Base-by-base conservation (phyloP, 495 filamentous ascomycete genomes). In the Cryomyces minteri region DNA sequence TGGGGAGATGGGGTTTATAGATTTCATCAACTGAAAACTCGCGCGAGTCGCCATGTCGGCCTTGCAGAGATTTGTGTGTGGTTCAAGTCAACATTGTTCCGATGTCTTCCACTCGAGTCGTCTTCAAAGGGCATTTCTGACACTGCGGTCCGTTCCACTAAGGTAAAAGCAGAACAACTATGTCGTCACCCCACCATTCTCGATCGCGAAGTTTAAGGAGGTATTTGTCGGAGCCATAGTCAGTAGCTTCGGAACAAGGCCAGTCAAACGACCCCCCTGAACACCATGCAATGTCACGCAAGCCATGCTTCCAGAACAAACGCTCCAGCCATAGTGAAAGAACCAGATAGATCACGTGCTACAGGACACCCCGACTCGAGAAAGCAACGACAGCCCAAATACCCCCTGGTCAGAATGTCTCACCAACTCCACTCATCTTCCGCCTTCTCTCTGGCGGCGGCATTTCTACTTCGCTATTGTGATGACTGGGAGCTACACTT, bases 381-480 rank as follows among this genome's bases (percentile, higher is more conserved):
- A 10, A 9, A 38, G 34, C 34, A 10, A 38, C 12, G 34, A 9
- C 34, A 38, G 12, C 9, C 34, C 3, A 9, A 9, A 10, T 38
- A 37, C 40, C 4, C 11, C 11, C 1, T 41, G 10, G 11, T 54
- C 48, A 83, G 57, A 71, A 83, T 30, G 77, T 79, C 62, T 83
- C 79, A 10, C 77, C 77, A n/a, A 83, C 61, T 47, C 73, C 77
- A 52, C 66, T 70, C 49, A 72, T 54, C 54, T 70, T 72, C 44
- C 70, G 57, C 43, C 59, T 48, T 43, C 55, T 63, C 41, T 61
- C 59, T 6, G 72, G 70, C 28, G 72, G 72, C 32, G 67, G 67
- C 74, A 77, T 71, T 45, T 62, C 62, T 43, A 70, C 65, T 44
- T 63, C 64, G 52, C 63, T 45, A 28, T 59, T 49, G 44, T 63